Evolutionary conservation across 768 basidiomycete species (phyloP), one percentile per base, ranked within the genome.

Genomic region (Tremella mesenterica): DNA sequence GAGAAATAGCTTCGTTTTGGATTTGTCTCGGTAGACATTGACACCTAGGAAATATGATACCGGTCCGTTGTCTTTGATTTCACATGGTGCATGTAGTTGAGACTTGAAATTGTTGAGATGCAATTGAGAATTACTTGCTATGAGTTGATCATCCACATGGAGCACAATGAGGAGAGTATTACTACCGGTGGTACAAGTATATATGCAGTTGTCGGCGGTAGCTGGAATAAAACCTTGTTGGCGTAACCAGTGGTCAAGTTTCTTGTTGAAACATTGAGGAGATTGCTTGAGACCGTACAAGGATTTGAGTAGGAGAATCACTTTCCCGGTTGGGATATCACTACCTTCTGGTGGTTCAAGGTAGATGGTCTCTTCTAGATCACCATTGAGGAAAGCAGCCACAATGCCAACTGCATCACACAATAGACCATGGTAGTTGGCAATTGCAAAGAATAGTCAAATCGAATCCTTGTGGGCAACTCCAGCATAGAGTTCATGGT

Each of bases 401-500:
- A 39, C 9, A 20, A 63, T 50, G 48, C 61, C 63, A n/a, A 54
- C 52, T 31, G 54, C 44, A 28, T 56, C 38, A 6, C 61, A 25
- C 13, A 52, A 49, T 18, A 54, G 20, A 20, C 56, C 50, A 18
- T 39, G 28, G 10, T 30, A n/a, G 6, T 57, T 54, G 1, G 63
- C 48, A 10, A 54, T 27, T 2, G 55, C 57, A 23, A 69, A 36
- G 41, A 64, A 23, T 8, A 58, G n/a, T 9, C 59, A 44, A 4
- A 65, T 21, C 31, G 54, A 44, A 26, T 46, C 58, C 20, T 50
- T 54, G 9, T 49, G 29, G 2, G 53, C 58, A 21, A 70, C 59
- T 4, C 62, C 64, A 28, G 78, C 76, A 39, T 74, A 76, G 0
- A 76, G 77, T 31, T 75, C 69, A 0, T 63, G 68, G 54, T 75